Conservation (phyloP, 192 early-diverging fungal species). For the Entomortierella parvispora region DNA sequence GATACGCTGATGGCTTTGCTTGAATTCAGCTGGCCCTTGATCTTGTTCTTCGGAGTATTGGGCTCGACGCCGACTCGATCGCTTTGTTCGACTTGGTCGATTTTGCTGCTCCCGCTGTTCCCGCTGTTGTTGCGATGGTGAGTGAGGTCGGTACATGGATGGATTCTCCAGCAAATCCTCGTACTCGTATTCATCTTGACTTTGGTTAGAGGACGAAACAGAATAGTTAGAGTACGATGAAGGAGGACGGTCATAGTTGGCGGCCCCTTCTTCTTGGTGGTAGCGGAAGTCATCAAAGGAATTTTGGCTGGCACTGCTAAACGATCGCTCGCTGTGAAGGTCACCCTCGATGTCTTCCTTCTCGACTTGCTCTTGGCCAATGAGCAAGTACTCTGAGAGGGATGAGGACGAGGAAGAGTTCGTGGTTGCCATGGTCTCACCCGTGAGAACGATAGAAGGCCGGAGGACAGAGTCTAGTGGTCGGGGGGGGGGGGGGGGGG, state of each 20-base stretch:
- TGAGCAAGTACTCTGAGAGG: conserved; percentile 38
- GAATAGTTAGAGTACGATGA: neutral
- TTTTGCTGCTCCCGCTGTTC: neutral
- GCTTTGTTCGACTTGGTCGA: neutral
- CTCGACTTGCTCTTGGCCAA: conserved; percentile 39
- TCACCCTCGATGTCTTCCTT: conserved; percentile 24
- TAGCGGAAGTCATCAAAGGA: neutral
- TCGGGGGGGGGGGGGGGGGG: too few relatives aligned
- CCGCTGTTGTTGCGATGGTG: neutral
- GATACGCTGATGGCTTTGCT: too few relatives aligned
- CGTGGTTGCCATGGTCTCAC: neutral
- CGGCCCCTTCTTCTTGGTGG: neutral
- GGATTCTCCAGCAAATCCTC: too few relatives aligned
- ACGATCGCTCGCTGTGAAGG: conserved; percentile 18
- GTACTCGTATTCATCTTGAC: too few relatives aligned
- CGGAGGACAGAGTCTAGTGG: too few relatives aligned
- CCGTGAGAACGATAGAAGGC: too few relatives aligned
- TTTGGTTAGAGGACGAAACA: too few relatives aligned
- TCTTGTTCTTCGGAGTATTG: too few relatives aligned
- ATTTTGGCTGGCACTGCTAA: conserved; percentile 6
- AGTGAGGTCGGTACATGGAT: neutral
- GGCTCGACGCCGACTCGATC: neutral
- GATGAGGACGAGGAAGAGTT: conserved; percentile 27
- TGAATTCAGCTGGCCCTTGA: too few relatives aligned
- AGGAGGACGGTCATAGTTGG: neutral